Evolutionary conservation across 495 filamentous ascomycete species (phyloP).

Genomic region (Aspergillus taichungensis): DNA sequence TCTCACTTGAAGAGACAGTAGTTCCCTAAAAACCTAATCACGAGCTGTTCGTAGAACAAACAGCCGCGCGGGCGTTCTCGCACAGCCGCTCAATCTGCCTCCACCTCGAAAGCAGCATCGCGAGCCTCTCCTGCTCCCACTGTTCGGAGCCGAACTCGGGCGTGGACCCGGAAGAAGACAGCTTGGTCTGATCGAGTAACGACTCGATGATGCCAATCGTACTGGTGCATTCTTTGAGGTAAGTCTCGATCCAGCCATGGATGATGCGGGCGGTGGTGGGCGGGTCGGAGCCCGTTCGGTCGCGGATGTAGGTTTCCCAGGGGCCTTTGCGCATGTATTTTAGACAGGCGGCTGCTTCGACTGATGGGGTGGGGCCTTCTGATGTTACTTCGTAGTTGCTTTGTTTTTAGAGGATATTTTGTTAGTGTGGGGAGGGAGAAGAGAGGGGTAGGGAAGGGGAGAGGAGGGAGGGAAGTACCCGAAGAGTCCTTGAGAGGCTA

Average conservation of each 20-base stretch:
- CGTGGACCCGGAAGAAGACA: too few species aligned
- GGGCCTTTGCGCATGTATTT: constrained; percentile 19
- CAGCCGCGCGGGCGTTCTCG: constrained; percentile 6
- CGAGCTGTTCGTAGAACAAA: neutral
- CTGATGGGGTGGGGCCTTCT: constrained; percentile 47
- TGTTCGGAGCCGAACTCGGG: constrained; percentile 6
- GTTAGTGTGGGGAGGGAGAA: neutral
- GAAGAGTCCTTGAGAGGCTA: constrained; percentile 43
- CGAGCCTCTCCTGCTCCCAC: constrained; percentile 9
- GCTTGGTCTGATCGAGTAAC: neutral
- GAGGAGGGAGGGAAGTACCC: constrained; percentile 23
- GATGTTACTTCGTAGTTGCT: constrained; percentile 47
- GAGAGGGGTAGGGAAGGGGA: neutral
- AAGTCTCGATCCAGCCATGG: constrained; percentile 15
- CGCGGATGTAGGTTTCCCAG: constrained; percentile 27
- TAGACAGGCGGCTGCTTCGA: constrained; percentile 47
- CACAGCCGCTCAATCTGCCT: constrained; percentile 30
- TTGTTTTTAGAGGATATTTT: neutral
- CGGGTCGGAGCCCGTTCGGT: constrained; percentile 11
- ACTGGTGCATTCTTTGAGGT: constrained; percentile 13
- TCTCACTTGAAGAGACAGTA: too few species aligned
- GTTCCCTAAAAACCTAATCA: too few species aligned
- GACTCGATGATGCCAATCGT: constrained; percentile 17
- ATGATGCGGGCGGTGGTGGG: constrained; percentile 14
- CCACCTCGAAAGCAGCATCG: constrained; percentile 30